Percentiles rank a stretch among this genome's conserved stretches.
Evolutionary conservation across 371 early-diverging fungal genomes (phyloP).

Genomic region (Mucor circinelloides): DNA sequence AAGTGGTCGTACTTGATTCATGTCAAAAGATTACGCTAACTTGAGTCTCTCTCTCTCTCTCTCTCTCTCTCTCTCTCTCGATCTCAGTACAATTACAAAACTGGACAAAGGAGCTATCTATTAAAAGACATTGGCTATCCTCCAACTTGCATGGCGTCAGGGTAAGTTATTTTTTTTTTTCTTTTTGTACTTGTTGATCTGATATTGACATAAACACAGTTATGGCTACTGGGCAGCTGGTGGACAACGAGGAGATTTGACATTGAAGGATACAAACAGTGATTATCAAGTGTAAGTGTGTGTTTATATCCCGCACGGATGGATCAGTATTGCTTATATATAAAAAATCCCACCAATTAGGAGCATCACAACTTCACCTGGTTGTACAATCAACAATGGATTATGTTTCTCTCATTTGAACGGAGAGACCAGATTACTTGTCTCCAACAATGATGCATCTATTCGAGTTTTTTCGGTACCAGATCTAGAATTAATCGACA

Average conservation of each 20-base stretch:
- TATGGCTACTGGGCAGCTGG: constrained; percentile 88
- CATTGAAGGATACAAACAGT: constrained; percentile 71
- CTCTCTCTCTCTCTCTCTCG: too few species aligned
- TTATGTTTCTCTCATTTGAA: constrained; percentile 73
- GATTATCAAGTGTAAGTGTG: constrained; percentile 60
- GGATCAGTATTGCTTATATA: background rate
- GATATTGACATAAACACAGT: constrained; percentile 32
- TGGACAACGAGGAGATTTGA: constrained; percentile 87
- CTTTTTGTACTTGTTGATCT: background rate
- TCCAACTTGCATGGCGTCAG: constrained; percentile 82
- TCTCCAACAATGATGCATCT: constrained; percentile 94
- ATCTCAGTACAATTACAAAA: constrained; percentile 64
- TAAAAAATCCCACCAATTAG: constrained; percentile 48
- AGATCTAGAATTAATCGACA: constrained; percentile 65
- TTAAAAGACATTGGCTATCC: constrained; percentile 72
- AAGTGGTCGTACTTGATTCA: background rate
- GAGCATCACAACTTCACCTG: constrained; percentile 74
- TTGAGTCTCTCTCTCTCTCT: too few species aligned
- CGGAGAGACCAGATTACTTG: constrained; percentile 69
- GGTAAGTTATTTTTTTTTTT: constrained; percentile 32
- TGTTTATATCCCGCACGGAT: background rate
- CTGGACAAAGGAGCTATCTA: constrained; percentile 36
- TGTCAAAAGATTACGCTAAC: background rate
- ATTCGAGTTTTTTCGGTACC: constrained; percentile 87
- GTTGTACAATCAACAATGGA: constrained; percentile 91